phyloP scores from a whole-genome alignment of 1,139 yeast genomes.

The Candida glucosophila region DNA sequence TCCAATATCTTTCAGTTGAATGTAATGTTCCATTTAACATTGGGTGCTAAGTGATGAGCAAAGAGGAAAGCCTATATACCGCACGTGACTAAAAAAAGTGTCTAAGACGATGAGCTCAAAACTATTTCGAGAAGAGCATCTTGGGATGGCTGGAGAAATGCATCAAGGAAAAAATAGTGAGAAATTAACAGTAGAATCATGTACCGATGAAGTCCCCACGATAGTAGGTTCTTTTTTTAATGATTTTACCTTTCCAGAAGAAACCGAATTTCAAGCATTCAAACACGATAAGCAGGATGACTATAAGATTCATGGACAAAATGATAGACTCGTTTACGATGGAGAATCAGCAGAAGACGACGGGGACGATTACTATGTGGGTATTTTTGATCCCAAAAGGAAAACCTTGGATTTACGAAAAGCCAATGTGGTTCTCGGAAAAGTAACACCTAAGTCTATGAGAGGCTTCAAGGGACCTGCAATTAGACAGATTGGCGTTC shows the following conservation, averaged over 20 bases:
- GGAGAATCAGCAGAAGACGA: constrained; percentile 45
- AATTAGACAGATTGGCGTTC: constrained; percentile 47
- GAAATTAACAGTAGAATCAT: constrained; percentile 20
- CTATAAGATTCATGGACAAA: constrained; percentile 69
- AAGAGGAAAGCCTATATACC: not conserved
- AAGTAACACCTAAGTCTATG: constrained; percentile 46
- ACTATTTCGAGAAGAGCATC: too few species aligned
- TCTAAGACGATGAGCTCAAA: too few species aligned
- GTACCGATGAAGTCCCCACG: constrained; percentile 25
- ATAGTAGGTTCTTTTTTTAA: constrained; percentile 60
- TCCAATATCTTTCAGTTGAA: constrained; percentile 3
- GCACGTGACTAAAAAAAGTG: constrained; percentile 1
- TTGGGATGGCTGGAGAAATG: too few species aligned
- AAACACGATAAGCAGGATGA: constrained; percentile 41
- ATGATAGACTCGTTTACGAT: constrained; percentile 60
- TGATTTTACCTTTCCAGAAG: constrained; percentile 56
- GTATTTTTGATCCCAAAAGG: constrained; percentile 56
- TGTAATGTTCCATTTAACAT: constrained; percentile 3
- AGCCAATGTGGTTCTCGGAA: constrained; percentile 50
- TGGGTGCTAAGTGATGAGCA: too few species aligned
- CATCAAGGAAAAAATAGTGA: too few species aligned
- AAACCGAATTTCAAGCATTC: constrained; percentile 56
- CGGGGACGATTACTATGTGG: constrained; percentile 47
- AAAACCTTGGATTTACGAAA: constrained; percentile 54
- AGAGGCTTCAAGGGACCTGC: constrained; percentile 51